phyloP scores from a whole-genome alignment of 2,329 filamentous ascomycete genomes.

The Bretziella fagacearum region DNA sequence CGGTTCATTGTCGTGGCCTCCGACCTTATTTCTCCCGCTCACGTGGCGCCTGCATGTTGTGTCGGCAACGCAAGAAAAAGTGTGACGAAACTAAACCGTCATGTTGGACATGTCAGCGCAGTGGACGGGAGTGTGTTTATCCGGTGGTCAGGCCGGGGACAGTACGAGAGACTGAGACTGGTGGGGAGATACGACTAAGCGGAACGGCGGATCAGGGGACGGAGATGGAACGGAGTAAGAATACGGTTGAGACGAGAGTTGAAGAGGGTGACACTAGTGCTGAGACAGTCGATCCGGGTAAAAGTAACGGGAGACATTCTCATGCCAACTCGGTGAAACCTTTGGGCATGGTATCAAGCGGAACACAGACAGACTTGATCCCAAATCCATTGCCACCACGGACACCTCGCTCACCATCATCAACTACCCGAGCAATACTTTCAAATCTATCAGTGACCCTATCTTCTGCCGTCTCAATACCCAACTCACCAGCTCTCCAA shows the following conservation, averaged over 20 bases:
- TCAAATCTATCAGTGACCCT: neutral
- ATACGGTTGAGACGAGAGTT: neutral
- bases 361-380: conserved; percentile 9
- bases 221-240: neutral
- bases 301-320: too few species aligned
- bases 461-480: neutral
- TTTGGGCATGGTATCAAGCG: conserved; percentile 8
- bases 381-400: neutral
- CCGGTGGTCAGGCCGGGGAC: conserved; percentile 4
- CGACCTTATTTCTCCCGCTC: conserved; percentile 14
- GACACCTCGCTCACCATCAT: neutral
- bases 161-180: neutral
- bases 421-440: neutral
- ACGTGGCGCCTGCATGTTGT: conserved; percentile 19
- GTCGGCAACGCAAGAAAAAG: conserved; percentile 22
- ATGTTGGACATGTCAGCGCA: conserved; percentile 14
- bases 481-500: conserved; percentile 7
- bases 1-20: conserved; percentile 11
- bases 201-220: neutral
- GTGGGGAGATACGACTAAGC: neutral
- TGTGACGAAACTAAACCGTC: conserved; percentile 21
- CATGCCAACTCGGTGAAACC: too few species aligned
- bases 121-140: conserved; percentile 12
- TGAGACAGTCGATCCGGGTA: too few species aligned
- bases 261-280: neutral